These are phyloP conservation scores for Arthrobotrys conoides DNA, from an alignment of 2,329 filamentous ascomycete species.

Conservation along the genomic window DNA sequence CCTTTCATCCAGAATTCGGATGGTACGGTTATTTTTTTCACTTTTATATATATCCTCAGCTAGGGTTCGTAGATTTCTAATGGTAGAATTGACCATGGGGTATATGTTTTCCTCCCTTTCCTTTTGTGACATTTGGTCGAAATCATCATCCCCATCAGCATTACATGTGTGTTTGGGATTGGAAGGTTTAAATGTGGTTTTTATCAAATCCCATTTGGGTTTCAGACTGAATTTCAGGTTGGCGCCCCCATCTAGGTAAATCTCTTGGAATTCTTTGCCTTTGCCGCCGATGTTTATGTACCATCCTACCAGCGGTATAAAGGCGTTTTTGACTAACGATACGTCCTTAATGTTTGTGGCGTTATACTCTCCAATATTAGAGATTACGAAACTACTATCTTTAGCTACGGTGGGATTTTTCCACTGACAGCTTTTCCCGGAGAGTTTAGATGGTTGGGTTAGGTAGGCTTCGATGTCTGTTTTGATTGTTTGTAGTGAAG, in stretches of 20 bases:
- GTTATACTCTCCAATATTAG: not conserved
- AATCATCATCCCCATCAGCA: not conserved
- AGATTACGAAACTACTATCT: not conserved
- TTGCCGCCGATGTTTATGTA: not conserved
- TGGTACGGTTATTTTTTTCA: not conserved
- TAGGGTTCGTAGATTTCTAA: not conserved
- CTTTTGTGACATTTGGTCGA: not conserved
- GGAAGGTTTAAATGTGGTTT: not conserved
- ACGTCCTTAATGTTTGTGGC: not conserved
- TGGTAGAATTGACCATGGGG: not conserved
- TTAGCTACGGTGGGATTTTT: too few species aligned
- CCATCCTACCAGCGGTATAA: not conserved
- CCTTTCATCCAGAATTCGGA: not conserved
- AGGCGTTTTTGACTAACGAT: not conserved
- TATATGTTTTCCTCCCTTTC: not conserved
- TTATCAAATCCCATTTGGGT: not conserved
- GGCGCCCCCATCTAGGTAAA: not conserved
- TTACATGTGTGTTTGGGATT: not conserved
- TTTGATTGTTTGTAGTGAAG: not conserved
- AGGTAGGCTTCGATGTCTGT: not conserved
- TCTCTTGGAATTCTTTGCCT: not conserved
- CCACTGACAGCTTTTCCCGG: not conserved
- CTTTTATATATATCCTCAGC: not conserved
- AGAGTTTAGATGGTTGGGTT: not conserved
- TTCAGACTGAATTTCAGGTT: not conserved